Evolutionary conservation across 1,139 yeast genomes (phyloP), one percentile per base, ranked within the genome.

Genomic region (Pneumocystis wakefieldiae): DNA sequence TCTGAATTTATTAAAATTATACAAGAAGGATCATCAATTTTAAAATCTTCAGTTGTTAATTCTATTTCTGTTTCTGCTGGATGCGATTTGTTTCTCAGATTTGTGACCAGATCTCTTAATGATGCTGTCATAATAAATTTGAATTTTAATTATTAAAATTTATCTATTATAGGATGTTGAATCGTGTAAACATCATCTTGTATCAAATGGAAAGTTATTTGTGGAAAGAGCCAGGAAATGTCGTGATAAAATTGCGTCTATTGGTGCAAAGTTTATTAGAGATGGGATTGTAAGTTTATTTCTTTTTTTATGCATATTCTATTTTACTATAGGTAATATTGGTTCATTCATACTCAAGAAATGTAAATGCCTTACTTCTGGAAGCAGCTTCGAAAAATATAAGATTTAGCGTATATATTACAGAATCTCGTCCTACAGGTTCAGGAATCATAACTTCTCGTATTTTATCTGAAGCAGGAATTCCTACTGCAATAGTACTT

Each of bases 51-150:
- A 14, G 91, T 94, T 67, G 83, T 91, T 58, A 92, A 94, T 75
- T 90, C 96, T 38, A 88, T 92, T 62, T 90, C 97, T 14, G 78
- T 94, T 66, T 84, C 94, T 39, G 99, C 99, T 0, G 99, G 99
- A 24, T 92, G 98, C 78, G 99, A 94, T 74, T 80, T 94, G 71
- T 94, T 94, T 74, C 87, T 89, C 82, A 79, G 98, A 69, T 94
- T 92, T 71, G 97, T 94, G 14, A 79, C 90, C 68, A 80, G 96
- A 73, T 90, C 91, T 75, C 86, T 94, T 59, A 90, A 90, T 74
- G 78, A 88, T 62, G 89, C 89, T 72, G 66, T 62, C 57, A 64
- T 36, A 37, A 14, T 28, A 29, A 12, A 28, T n/a, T 39, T 48
- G 28, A 41, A 29, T 37, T 29, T 24, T 29, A 15, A 6, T 15